Conservation (phyloP, 2,329 filamentous ascomycete species). For the Trichoderma pleuroti region DNA sequence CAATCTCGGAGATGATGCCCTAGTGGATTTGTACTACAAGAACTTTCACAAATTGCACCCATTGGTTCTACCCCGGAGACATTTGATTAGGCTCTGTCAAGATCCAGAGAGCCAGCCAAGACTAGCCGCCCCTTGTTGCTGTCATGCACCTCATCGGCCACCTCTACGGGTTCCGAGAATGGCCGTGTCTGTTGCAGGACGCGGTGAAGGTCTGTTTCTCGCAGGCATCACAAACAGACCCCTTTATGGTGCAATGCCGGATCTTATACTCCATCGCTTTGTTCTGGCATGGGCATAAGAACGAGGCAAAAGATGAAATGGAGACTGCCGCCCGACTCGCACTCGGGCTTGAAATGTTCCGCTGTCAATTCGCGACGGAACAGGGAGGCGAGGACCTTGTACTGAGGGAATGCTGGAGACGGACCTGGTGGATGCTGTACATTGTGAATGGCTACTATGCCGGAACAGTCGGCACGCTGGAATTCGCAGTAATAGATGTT, state of each 20-base stretch:
- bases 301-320: not conserved
- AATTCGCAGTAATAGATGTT: not conserved
- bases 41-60: not conserved
- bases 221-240: not conserved
- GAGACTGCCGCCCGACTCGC: not conserved
- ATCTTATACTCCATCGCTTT: not conserved
- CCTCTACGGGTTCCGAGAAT: not conserved
- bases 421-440: not conserved
- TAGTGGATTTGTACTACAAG: not conserved
- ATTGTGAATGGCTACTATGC: not conserved
- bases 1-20: not conserved
- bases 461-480: not conserved
- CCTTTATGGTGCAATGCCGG: not conserved
- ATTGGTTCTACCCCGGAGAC: not conserved
- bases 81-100: not conserved
- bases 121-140: not conserved
- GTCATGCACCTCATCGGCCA: not conserved
- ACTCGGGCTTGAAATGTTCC: not conserved
- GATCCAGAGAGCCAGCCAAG: not conserved
- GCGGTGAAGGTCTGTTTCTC: not conserved
- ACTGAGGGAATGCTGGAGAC: not conserved
- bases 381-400: not conserved
- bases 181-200: not conserved
- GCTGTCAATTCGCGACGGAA: not conserved
- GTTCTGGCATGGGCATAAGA: not conserved